Conservation (phyloP, 768 basidiomycete genomes). For the Xerocomellus intermedius region DNA sequence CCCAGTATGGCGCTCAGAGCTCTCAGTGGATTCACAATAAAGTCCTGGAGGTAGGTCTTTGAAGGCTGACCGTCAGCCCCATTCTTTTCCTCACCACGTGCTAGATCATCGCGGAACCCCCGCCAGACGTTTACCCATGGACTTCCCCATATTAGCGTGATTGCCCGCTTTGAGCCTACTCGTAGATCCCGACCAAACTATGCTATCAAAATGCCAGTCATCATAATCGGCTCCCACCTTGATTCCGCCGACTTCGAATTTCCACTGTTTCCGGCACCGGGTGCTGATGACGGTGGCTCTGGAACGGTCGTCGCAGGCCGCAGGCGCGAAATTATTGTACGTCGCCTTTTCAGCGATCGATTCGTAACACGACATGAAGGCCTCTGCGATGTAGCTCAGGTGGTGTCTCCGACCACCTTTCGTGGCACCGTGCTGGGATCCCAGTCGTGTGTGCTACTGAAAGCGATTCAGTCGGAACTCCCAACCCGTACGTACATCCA, state of each 20-base stretch:
- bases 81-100: background rate
- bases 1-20: conserved; percentile 38
- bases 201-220: conserved; percentile 22
- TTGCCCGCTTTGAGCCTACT: conserved; percentile 27
- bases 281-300: conserved; percentile 53
- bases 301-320: conserved; percentile 52
- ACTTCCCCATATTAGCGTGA: conserved; percentile 20
- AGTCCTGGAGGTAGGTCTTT: conserved; percentile 8
- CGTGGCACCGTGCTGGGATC: conserved; percentile 44
- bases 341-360: background rate
- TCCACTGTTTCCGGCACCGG: conserved; percentile 43
- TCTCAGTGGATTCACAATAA: conserved; percentile 37
- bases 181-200: background rate
- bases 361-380: background rate
- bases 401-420: conserved; percentile 47
- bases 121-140: conserved; percentile 20
- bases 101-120: conserved; percentile 12
- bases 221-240: conserved; percentile 43
- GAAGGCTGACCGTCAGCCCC: too few species aligned
- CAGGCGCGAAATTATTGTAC: conserved; percentile 31
- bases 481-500: conserved; percentile 46
- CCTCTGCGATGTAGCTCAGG: conserved; percentile 21
- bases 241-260: conserved; percentile 44
- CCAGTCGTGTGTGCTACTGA: conserved; percentile 44
- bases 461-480: conserved; percentile 38